phyloP scores from a whole-genome alignment of 2,329 filamentous ascomycete species.

The Mycosphaerella arachidis region DNA sequence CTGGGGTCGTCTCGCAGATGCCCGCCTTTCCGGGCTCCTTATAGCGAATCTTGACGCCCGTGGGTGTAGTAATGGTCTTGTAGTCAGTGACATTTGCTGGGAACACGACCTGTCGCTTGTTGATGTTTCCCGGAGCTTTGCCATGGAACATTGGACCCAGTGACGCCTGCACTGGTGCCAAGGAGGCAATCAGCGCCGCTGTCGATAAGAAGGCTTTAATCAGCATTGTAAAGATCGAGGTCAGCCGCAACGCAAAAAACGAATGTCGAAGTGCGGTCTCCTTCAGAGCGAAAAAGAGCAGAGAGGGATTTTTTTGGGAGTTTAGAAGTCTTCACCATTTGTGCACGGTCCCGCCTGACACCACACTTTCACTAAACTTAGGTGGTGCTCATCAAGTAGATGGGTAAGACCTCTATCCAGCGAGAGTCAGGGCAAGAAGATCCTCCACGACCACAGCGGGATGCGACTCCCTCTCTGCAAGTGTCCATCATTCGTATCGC shows the following conservation, averaged over 20 bases:
- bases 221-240: neutral
- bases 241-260: neutral
- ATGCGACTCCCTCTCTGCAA: no score
- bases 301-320: no score
- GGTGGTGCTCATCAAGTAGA: no score
- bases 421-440: neutral
- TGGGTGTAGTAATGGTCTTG: conserved; percentile 41
- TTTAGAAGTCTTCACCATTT: no score
- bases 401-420: no score
- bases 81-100: conserved; percentile 42
- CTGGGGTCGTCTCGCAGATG: conserved; percentile 48
- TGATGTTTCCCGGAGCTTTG: neutral
- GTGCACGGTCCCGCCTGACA: no score
- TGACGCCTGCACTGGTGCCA: neutral
- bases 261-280: neutral
- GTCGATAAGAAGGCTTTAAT: neutral
- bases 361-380: no score
- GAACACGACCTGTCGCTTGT: conserved; percentile 21
- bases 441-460: neutral
- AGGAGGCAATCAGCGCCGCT: neutral
- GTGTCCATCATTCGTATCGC: neutral
- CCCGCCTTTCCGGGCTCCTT: conserved; percentile 36
- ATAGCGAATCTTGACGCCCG: conserved; percentile 28
- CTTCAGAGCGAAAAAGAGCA: no score
- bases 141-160: neutral